These are phyloP conservation scores for Aureobasidium sp. DNA, from an alignment of 2,329 filamentous ascomycete genomes.

Conservation along the genomic window DNA sequence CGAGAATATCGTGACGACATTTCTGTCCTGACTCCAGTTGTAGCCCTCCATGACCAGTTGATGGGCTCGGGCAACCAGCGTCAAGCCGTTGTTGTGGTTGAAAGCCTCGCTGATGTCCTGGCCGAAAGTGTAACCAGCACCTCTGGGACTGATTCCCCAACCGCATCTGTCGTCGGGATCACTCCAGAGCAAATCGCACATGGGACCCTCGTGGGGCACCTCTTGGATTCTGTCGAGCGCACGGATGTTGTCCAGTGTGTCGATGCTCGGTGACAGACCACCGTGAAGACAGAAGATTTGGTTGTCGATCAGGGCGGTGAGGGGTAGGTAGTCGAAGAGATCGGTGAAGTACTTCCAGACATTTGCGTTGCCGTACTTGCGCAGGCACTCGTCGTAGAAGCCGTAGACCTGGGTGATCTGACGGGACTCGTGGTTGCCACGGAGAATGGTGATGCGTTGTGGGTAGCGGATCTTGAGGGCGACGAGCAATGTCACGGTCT, in stretches of 20 bases:
- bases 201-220: conserved; percentile 69
- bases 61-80: conserved; percentile 90
- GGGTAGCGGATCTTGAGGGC: conserved; percentile 91
- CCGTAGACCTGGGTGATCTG: conserved; percentile 75
- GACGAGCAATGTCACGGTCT: conserved; percentile 93
- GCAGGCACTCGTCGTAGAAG: conserved; percentile 71
- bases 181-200: conserved; percentile 71
- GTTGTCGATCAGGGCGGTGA: conserved; percentile 67
- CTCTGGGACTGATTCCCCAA: conserved; percentile 65
- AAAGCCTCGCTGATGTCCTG: conserved; percentile 98
- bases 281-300: conserved; percentile 69
- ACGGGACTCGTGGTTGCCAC: conserved; percentile 69
- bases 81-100: conserved; percentile 98
- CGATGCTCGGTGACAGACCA: conserved; percentile 64
- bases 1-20: conserved; percentile 98
- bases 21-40: conserved; percentile 98
- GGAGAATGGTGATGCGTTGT: conserved; percentile 64
- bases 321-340: conserved; percentile 69
- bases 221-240: conserved; percentile 68
- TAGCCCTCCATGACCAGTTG: conserved; percentile 99
- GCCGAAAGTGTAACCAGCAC: conserved; percentile 37
- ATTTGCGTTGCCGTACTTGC: conserved; percentile 70
- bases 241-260: conserved; percentile 67
- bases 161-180: conserved; percentile 59
- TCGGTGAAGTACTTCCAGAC: conserved; percentile 76